phyloP scores from a whole-genome alignment of 768 basidiomycete species.

The Termitomyces sp. region DNA sequence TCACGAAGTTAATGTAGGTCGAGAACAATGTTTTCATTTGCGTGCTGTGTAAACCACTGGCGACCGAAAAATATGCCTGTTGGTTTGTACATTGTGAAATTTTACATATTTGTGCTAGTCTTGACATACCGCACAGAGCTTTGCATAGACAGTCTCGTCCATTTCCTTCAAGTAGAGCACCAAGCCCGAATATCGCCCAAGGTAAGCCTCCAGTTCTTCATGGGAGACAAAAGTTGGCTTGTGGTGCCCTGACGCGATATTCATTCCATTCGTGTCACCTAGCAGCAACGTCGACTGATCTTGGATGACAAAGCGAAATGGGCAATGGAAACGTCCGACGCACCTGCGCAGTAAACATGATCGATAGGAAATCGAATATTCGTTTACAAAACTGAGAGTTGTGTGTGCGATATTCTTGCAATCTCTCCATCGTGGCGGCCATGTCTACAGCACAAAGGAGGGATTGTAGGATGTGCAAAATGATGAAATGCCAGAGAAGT shows the following conservation, averaged over 20 bases:
- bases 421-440: constrained; percentile 93
- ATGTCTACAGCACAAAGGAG: constrained; percentile 51
- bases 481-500: constrained; percentile 6
- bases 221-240: constrained; percentile 55
- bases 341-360: constrained; percentile 91
- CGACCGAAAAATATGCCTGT: constrained; percentile 87
- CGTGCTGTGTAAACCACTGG: constrained; percentile 72
- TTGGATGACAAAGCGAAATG: neutral
- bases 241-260: constrained; percentile 33
- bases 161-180: constrained; percentile 95
- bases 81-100: constrained; percentile 3
- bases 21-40: constrained; percentile 76
- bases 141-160: constrained; percentile 85
- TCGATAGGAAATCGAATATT: constrained; percentile 80
- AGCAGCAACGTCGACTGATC: constrained; percentile 62
- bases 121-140: constrained; percentile 76
- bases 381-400: constrained; percentile 93
- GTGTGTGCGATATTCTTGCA: constrained; percentile 86
- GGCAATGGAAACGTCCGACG: constrained; percentile 13
- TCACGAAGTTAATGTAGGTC: constrained; percentile 52
- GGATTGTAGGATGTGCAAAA: constrained; percentile 8
- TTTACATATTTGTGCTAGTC: neutral
- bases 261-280: constrained; percentile 55
- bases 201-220: constrained; percentile 69
- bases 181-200: constrained; percentile 84